Conservation (phyloP, 2,329 filamentous ascomycete genomes). For the Rutstroemia sp. region DNA sequence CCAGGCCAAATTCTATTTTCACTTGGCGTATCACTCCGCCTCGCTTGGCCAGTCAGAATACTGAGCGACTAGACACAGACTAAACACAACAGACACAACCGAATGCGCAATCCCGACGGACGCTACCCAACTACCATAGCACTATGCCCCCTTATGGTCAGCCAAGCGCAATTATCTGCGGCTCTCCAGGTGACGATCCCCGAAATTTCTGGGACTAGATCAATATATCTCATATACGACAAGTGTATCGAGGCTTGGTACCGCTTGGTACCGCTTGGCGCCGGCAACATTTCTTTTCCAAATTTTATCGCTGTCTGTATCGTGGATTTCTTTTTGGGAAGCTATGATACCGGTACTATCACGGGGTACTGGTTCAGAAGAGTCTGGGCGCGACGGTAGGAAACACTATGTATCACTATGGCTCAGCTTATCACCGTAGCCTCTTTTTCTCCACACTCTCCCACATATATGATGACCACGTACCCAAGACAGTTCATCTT, state of each 20-base stretch:
- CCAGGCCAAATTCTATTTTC: conserved; percentile 2
- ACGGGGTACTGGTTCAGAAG: background rate
- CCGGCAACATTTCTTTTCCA: too few species aligned
- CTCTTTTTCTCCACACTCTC: background rate
- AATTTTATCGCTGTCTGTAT: too few species aligned
- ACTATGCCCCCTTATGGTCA: background rate
- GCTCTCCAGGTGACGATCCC: conserved; percentile 1
- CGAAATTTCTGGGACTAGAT: background rate
- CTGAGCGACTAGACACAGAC: background rate
- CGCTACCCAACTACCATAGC: background rate
- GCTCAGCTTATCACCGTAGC: background rate
- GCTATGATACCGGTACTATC: background rate
- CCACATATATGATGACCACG: too few species aligned
- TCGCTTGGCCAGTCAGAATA: conserved; percentile 5
- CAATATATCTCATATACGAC: background rate
- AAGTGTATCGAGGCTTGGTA: background rate
- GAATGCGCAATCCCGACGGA: background rate
- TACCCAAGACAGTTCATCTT: too few species aligned
- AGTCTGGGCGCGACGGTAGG: background rate
- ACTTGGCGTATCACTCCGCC: conserved; percentile 6
- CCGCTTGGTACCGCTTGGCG: background rate
- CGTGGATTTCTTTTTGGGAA: too few species aligned
- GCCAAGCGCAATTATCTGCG: conserved; percentile 3
- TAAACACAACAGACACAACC: background rate
- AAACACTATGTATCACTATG: background rate